A percentile compares a stretch with the other conserved stretches of the same genome.
Conservation (phyloP, 352 stramenopile species). For the Phytophthora rubi region DNA sequence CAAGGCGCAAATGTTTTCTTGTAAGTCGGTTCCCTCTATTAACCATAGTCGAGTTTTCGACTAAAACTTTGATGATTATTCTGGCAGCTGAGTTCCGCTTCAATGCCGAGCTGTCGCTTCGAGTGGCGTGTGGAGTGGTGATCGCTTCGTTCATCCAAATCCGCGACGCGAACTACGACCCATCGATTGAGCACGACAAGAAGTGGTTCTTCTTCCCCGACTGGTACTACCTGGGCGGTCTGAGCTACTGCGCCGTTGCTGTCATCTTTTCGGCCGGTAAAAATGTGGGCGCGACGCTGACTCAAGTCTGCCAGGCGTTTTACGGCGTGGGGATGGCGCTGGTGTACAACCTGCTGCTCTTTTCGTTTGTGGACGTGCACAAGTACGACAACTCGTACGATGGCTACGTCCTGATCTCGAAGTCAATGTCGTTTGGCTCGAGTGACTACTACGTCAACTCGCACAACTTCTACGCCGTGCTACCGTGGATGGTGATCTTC, state of each 20-base stretch:
- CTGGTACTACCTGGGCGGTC: conserved; percentile 64
- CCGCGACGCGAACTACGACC: conserved; percentile 53
- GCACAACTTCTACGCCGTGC: conserved; percentile 74
- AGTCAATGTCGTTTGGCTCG: conserved; percentile 56
- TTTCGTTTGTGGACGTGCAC: conserved; percentile 49
- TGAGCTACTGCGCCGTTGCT: conserved; percentile 74
- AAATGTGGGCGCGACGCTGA: conserved; percentile 74
- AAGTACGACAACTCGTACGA: conserved; percentile 52
- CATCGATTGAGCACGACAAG: conserved; percentile 51
- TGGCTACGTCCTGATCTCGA: conserved; percentile 65
- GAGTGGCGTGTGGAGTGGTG: conserved; percentile 70
- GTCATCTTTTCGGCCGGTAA: conserved; percentile 81
- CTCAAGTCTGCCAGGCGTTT: conserved; percentile 75
- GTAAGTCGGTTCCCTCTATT: conserved; percentile 38
- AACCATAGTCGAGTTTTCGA: neutral
- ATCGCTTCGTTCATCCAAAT: conserved; percentile 78
- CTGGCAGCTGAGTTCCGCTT: conserved; percentile 63
- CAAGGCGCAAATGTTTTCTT: conserved; percentile 55
- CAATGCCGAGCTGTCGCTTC: conserved; percentile 73
- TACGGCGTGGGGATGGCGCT: conserved; percentile 81
- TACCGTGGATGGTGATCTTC: conserved; percentile 83
- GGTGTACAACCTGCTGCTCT: conserved; percentile 82
- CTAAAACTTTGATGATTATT: conserved; percentile 4
- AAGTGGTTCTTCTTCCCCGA: conserved; percentile 78
- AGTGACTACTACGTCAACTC: conserved; percentile 74